Percentiles rank a stretch among this genome's conserved stretches.
Evolutionary conservation across 805 yeast species (phyloP).

Genomic region (Saccharomycopsis guyanensis): DNA sequence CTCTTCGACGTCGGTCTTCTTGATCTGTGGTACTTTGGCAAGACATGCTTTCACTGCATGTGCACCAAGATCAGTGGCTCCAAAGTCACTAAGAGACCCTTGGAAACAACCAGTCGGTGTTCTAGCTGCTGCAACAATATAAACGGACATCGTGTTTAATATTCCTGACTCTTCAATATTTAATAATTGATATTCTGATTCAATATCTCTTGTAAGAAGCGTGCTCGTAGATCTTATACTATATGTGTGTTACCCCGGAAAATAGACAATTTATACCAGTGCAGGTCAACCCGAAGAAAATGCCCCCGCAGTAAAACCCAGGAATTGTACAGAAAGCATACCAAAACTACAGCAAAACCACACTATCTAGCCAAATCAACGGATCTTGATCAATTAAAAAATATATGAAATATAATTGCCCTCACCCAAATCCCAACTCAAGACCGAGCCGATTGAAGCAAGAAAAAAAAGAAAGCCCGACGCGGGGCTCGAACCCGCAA

Average conservation of each 20-base stretch:
- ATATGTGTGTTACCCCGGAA: background rate
- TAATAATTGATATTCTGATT: too few relatives aligned
- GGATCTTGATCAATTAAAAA: background rate
- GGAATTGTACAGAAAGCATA: too few relatives aligned
- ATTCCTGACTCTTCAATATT: too few relatives aligned
- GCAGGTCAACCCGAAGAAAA: background rate
- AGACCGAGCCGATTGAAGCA: too few relatives aligned
- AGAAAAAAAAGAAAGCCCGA: constrained; percentile 32
- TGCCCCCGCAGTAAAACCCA: too few relatives aligned
- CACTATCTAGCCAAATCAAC: too few relatives aligned
- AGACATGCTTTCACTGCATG: constrained; percentile 86
- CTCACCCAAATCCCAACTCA: too few relatives aligned
- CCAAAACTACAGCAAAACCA: too few relatives aligned
- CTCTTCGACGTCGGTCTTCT: constrained; percentile 74
- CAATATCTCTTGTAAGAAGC: background rate
- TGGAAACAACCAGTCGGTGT: constrained; percentile 98
- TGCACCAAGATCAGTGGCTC: constrained; percentile 81
- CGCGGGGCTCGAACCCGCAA: constrained; percentile 51
- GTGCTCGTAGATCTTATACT: background rate
- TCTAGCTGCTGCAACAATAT: constrained; percentile 85
- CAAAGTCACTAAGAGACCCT: constrained; percentile 68
- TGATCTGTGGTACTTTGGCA: constrained; percentile 69
- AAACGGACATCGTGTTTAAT: constrained; percentile 45
- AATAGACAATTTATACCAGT: too few relatives aligned
- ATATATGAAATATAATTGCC: too few relatives aligned